phyloP scores from a whole-genome alignment of 140 eudicot species.

The Ambrosia hybrid region DNA sequence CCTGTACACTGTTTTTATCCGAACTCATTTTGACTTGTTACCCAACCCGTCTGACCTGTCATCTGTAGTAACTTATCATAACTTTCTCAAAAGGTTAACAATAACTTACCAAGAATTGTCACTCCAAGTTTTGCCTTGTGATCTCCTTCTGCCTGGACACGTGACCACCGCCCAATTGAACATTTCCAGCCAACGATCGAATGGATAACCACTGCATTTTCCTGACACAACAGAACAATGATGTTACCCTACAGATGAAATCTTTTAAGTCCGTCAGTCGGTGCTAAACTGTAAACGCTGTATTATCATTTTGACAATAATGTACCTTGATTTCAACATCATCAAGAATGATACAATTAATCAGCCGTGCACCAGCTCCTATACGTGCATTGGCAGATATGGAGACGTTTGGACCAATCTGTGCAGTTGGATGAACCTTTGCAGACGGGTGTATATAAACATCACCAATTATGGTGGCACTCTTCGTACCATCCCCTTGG shows the following conservation, averaged over 20 bases:
- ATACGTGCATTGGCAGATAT: constrained; percentile 77
- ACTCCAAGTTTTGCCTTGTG: constrained; percentile 68
- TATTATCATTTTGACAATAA: not conserved
- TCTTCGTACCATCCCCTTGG: constrained; percentile 67
- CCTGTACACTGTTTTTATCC: not conserved
- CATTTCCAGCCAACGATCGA: constrained; percentile 81
- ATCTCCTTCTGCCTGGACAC: constrained; percentile 69
- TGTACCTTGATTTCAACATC: constrained; percentile 54
- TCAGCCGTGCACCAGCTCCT: constrained; percentile 70
- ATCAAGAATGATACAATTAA: constrained; percentile 66
- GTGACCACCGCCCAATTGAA: constrained; percentile 70
- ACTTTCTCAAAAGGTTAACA: too few relatives aligned
- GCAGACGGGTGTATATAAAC: constrained; percentile 75
- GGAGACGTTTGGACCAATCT: constrained; percentile 78
- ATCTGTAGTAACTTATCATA: too few relatives aligned
- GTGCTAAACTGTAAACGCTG: not conserved
- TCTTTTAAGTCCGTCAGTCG: too few relatives aligned
- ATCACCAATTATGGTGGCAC: constrained; percentile 60
- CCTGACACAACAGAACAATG: constrained; percentile 38
- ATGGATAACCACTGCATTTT: constrained; percentile 70
- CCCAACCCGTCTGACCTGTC: too few relatives aligned
- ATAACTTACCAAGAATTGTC: constrained; percentile 56
- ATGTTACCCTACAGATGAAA: too few relatives aligned
- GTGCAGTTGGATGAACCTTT: constrained; percentile 63
- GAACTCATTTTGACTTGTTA: not conserved